Conservation (phyloP, 2,329 filamentous ascomycete species). For the Pseudomassariella vexata region DNA sequence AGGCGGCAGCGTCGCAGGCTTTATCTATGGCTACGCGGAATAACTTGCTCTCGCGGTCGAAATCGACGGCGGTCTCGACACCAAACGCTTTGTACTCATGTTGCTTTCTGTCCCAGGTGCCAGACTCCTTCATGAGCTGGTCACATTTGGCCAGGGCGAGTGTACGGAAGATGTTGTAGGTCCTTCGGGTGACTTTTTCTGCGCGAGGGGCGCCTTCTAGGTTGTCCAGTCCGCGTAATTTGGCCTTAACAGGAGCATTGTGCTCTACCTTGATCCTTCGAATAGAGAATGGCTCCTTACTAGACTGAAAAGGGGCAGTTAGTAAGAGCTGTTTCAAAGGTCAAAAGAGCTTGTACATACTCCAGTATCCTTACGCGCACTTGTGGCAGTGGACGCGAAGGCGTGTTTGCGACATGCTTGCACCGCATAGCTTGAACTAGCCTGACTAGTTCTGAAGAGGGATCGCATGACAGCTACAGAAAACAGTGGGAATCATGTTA, state of each 20-base stretch:
- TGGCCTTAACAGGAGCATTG: no score
- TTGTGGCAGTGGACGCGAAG: conserved; percentile 16
- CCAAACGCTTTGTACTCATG: conserved; percentile 27
- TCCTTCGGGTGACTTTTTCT: conserved; percentile 8
- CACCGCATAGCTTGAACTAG: conserved; percentile 16
- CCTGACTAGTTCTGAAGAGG: conserved; percentile 16
- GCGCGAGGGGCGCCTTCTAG: no score
- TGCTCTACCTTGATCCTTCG: no score
- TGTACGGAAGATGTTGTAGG: conserved; percentile 19
- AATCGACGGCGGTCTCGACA: conserved; percentile 30
- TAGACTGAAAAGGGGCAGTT: no score
- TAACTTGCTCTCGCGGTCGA: conserved; percentile 36
- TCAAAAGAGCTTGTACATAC: no score
- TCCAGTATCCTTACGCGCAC: background rate
- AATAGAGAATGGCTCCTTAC: no score
- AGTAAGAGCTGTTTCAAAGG: no score
- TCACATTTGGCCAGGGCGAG: conserved; percentile 26
- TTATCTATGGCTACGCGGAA: conserved; percentile 40
- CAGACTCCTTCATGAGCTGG: conserved; percentile 23
- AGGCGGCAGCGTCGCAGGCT: conserved; percentile 37
- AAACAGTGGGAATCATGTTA: conserved; percentile 18
- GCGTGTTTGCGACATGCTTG: conserved; percentile 13
- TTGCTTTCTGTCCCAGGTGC: conserved; percentile 16
- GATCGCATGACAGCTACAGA: conserved; percentile 19
- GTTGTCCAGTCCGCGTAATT: no score